Evolutionary conservation across 352 stramenopile species (phyloP), one percentile per base, ranked within the genome.

Genomic region (Phytophthora podocarpi): DNA sequence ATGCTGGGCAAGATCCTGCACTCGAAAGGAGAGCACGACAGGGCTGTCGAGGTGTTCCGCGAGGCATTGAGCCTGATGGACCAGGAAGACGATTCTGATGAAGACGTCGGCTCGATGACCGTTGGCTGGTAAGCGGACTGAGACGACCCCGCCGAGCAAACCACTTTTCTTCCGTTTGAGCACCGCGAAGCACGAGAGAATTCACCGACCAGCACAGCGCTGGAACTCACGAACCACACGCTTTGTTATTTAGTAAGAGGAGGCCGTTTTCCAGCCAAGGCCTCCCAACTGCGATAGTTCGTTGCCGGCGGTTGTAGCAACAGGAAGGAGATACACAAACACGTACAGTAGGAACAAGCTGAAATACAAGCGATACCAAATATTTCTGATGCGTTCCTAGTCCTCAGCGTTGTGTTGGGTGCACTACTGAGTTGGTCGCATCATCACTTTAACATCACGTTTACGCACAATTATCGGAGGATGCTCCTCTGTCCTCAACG

Each of bases 1-100:
- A 73, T 93, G 43, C 64, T 93, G 18, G 86, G 86, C 43, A 95
- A 93, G 72, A 92, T 95, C 32, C 59, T 95, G 39, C 82, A 95
- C 53, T 73, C 86, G 2, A 83, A 83, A 49, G 86, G 86, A 30
- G 82, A 93, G 36, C 81, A 93, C 64, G 84, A 93, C 52, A 74
- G 78, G 54, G 84, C 84, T 18, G 87, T 93, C 31, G 59, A 85
- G 16, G 72, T 91, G 15, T 95, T 95, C 60, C 82, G 82, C 41
- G 78, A 91, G 37, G 84, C 84, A 23, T 55, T 95, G 11, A 74
- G 76, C 10, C 56, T 95, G 15, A 90, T 91, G 76, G 75, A 89
- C 36, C 51, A 74, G 8, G 73, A 72, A 12, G 75, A 86, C 3
- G 82, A 91, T 47, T 90, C 80, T n/a, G 85, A 88, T 46, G 84